Percentiles rank a stretch among this genome's conserved stretches.
Conservation (phyloP, 352 stramenopile genomes). For the Phytopythium aichiense region DNA sequence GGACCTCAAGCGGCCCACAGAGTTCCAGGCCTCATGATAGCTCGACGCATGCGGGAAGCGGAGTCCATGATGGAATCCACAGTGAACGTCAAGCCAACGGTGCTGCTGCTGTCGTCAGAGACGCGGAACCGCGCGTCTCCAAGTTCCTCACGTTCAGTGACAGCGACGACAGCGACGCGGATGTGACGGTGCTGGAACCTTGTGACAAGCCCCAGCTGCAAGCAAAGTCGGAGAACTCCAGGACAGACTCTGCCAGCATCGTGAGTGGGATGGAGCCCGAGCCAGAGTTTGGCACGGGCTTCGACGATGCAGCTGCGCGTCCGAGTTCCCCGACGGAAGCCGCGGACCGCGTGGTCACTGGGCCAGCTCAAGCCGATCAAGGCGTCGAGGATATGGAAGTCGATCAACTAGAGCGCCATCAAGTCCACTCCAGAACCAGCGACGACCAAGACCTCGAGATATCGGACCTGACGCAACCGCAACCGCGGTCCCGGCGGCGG, state of each 20-base stretch:
- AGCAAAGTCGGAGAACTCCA: background rate
- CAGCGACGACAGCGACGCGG: conserved; percentile 19
- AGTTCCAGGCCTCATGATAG: background rate
- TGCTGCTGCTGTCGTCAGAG: conserved; percentile 16
- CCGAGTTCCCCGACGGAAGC: background rate
- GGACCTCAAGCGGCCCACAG: background rate
- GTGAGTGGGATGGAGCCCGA: background rate
- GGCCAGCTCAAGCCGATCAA: background rate
- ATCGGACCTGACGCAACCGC: conserved; percentile 5
- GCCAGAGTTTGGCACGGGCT: conserved; percentile 3
- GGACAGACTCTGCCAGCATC: background rate
- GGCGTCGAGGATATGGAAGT: background rate
- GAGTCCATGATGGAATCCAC: background rate
- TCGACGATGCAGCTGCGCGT: background rate
- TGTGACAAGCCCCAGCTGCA: background rate
- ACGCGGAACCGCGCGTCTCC: conserved; percentile 24
- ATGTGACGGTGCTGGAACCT: background rate
- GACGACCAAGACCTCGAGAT: conserved; percentile 4
- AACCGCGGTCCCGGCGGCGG: conserved; percentile 1
- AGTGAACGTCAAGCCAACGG: conserved; percentile 8
- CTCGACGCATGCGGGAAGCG: background rate
- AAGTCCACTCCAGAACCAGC: background rate
- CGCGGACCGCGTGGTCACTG: too few species aligned
- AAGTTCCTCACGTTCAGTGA: conserved; percentile 44
- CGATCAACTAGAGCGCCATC: background rate